Conservation (phyloP, 495 filamentous ascomycete species). For the Neurospora pannonica region DNA sequence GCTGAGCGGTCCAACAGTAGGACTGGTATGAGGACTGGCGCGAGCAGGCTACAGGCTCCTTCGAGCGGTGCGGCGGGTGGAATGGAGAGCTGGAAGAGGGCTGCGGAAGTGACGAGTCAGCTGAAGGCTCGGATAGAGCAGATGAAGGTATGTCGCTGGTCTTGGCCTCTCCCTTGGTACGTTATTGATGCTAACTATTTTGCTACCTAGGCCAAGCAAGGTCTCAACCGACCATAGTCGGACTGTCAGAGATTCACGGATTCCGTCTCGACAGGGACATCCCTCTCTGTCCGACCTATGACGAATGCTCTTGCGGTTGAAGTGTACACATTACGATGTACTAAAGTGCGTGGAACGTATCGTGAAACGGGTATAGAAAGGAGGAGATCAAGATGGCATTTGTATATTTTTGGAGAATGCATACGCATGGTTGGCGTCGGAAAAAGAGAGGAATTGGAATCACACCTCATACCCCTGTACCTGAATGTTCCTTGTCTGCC, state of each 20-base stretch:
- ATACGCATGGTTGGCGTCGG: not conserved
- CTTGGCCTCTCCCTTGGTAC: not conserved
- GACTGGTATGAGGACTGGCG: slow-evolving; percentile 32
- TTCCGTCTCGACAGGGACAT: not conserved
- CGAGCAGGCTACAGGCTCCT: slow-evolving; percentile 22
- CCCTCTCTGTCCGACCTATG: not conserved
- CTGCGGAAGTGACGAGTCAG: slow-evolving; percentile 97
- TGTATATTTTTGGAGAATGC: not conserved
- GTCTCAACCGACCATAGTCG: slow-evolving; percentile 19
- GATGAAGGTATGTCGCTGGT: slow-evolving; percentile 42
- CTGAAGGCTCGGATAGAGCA: slow-evolving; percentile 91
- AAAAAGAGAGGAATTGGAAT: not conserved
- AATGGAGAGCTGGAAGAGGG: slow-evolving; percentile 93
- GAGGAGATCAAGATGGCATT: not conserved
- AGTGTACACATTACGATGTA: not conserved
- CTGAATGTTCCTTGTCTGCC: not conserved
- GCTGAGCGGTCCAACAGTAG: slow-evolving; percentile 25
- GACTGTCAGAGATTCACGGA: not conserved
- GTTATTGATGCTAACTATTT: not conserved
- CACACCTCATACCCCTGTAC: not conserved
- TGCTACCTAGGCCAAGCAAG: slow-evolving; percentile 22
- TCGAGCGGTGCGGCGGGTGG: slow-evolving; percentile 18
- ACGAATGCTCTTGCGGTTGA: not conserved
- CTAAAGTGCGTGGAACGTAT: not conserved
- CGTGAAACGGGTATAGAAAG: not conserved